phyloP scores from a whole-genome alignment of 164 flowering plant species.

The Kalanchoe fedtschenkoi region DNA sequence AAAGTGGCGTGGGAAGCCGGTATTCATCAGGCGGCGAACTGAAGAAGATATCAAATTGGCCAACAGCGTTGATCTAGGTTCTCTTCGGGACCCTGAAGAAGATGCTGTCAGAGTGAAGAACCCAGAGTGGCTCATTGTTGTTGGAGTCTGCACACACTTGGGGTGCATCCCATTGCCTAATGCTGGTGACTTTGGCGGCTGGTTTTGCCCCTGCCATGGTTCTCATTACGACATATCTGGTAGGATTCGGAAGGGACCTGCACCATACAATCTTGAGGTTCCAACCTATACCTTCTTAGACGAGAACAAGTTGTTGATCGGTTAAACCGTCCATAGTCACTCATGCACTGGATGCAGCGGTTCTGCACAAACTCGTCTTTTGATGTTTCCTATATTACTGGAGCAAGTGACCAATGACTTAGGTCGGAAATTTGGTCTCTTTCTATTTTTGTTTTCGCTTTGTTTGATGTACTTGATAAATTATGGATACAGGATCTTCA shows the following conservation, averaged over 20 bases:
- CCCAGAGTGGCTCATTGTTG: slow-evolving; percentile 40
- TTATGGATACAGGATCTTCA: neutral
- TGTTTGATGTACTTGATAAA: neutral
- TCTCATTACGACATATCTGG: slow-evolving; percentile 47
- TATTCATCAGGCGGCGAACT: slow-evolving; percentile 43
- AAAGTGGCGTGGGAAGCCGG: slow-evolving; percentile 56
- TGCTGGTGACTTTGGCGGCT: slow-evolving; percentile 48
- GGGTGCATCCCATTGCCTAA: slow-evolving; percentile 50
- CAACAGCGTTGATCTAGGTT: slow-evolving; percentile 34
- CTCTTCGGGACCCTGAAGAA: slow-evolving; percentile 42
- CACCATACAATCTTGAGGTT: slow-evolving; percentile 44
- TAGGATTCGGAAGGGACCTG: slow-evolving; percentile 47
- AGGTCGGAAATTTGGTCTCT: neutral
- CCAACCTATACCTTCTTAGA: slow-evolving; percentile 43
- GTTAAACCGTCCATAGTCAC: slow-evolving; percentile 13
- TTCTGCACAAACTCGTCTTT: neutral
- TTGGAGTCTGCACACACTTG: slow-evolving; percentile 43
- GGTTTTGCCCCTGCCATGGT: slow-evolving; percentile 57
- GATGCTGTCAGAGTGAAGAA: slow-evolving; percentile 35
- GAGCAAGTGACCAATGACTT: neutral
- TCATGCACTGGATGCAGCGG: neutral
- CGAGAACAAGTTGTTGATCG: slow-evolving; percentile 33
- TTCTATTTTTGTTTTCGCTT: neutral
- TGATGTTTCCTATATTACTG: neutral
- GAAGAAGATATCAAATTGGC: slow-evolving; percentile 43